Evolutionary conservation across 1,284 basidiomycete species (phyloP).

Genomic region (Melampsora americana): DNA sequence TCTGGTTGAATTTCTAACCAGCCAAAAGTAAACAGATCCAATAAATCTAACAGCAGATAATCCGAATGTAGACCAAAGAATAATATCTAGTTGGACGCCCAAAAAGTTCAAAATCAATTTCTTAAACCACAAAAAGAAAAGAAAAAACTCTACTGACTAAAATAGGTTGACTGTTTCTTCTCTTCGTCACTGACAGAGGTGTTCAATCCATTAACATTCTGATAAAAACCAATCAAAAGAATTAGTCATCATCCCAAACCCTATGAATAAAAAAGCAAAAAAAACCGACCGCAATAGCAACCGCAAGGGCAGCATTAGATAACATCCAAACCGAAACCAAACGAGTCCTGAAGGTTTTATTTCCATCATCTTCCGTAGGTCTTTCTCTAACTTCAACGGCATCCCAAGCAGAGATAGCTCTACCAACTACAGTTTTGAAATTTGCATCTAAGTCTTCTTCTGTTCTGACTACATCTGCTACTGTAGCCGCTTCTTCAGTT

Average conservation of each 20-base stretch:
- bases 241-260: background rate
- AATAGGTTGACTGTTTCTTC: slow-evolving; percentile 44
- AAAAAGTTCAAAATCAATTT: background rate
- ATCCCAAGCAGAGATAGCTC: slow-evolving; percentile 79
- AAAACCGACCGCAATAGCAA: slow-evolving; percentile 37
- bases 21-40: slow-evolving; percentile 42
- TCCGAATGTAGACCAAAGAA: slow-evolving; percentile 42
- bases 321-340: slow-evolving; percentile 53
- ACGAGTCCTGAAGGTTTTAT: slow-evolving; percentile 54
- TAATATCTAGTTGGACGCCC: slow-evolving; percentile 19
- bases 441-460: slow-evolving; percentile 87
- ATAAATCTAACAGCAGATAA: slow-evolving; percentile 39
- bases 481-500: slow-evolving; percentile 71
- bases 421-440: slow-evolving; percentile 88
- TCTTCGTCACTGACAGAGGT: slow-evolving; percentile 30
- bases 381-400: slow-evolving; percentile 61
- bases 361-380: slow-evolving; percentile 52
- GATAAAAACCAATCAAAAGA: background rate
- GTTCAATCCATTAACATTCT: slow-evolving; percentile 43
- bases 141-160: slow-evolving; percentile 16
- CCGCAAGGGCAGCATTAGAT: slow-evolving; percentile 32
- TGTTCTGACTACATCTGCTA: slow-evolving; percentile 57
- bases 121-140: background rate
- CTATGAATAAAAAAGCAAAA: background rate
- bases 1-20: slow-evolving; percentile 21